Evolutionary conservation across 371 early-diverging fungal species (phyloP), one percentile per base, ranked within the genome.

Genomic region (Actinomortierella wolfii): DNA sequence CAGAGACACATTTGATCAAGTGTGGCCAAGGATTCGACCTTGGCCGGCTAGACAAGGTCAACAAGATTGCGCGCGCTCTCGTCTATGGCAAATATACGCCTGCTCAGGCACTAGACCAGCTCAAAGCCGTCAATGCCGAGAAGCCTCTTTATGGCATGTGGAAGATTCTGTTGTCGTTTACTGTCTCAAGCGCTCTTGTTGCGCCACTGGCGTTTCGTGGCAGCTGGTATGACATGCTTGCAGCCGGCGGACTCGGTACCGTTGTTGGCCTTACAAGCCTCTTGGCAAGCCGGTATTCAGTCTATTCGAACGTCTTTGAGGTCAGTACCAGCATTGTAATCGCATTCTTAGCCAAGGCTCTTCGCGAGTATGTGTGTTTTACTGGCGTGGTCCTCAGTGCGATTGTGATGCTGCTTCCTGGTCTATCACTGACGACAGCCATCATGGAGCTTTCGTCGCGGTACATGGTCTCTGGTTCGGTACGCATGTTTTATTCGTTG

Each of bases 1-100:
- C 89, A 25, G 92, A 91, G 60, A 92, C 91, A 0, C 90, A 91
- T 54, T 78, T 92, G 43, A 83, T 92, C 55, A 83, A 88, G 13
- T 79, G 79, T 21, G 57, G 79, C 0, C 83, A 81, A 24, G 79
- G 81, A 20, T 90, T 88, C 64, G 89, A 92, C 51, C 86, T 92
- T 90, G 79, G 86, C 56, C 76, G 82, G 17, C 52, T 85, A 18
- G 81, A 78, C 24, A 81, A 82, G 58, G 79, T 87, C 5, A 83
- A 84, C 48, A 82, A 83, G 54, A 77, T 86, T 23, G 84, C 85
- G 45, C 82, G 90, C 0, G 64, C 78, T 1, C 53, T 86, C 6
- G 73, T 79, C 2, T 61, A 86, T 26, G 80, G 81, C 6, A 78
- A 86, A 20, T 21, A 64, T 34, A 50, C 59, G 1, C 65, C 86